Evolutionary conservation across 805 yeast genomes (phyloP), one percentile per base, ranked within the genome.

Genomic region (Saccharomycopsis amapae): DNA sequence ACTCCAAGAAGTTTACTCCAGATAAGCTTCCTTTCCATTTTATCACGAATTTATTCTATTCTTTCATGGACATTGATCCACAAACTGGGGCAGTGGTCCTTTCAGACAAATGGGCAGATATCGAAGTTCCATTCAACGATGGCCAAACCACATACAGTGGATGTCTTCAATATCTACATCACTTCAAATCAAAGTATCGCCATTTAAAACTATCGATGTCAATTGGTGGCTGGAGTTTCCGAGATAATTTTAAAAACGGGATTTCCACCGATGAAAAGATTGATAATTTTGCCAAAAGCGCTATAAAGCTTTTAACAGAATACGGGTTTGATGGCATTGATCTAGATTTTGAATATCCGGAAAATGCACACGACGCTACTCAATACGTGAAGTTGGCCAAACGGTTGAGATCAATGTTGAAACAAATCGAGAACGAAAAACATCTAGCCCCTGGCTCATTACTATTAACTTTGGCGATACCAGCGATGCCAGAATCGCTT

Each of bases 331-430:
- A 93, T 60, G 97, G 98, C 0, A 66, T 90, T 38, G 97, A 93
- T 61, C 65, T 90, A 24, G 98, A 90, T 63, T 90, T 96, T 96
- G 98, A 90, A 62, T 90, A 79, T 56, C 96, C 96, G 0, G 58
- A 62, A 5, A 67, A 60, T 35, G 56, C 58, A 3, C 23, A 41
- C 2, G 79, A 84, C 50, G 76, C 78, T 1, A 39, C 55, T 0
- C 57, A 61, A 32, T 70, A 77, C 50, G 65, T 73, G 1, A 55
- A 58, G 3, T 51, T 86, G 33, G 60, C 82, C 17, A 53, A 55
- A 36, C 49, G 45, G 13, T 53, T 79, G 22, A 67, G 78, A 35
- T 37, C 13, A 1, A 67, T 57, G 26, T 58, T 84, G 45, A 63
- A 67, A 46, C 33, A 48, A 7, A 51, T 70, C 7, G 79, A 77